Percentiles rank a stretch among this genome's conserved stretches.
Evolutionary conservation across 2,329 filamentous ascomycete species (phyloP).

Genomic region (Leptographium wingfieldii): DNA sequence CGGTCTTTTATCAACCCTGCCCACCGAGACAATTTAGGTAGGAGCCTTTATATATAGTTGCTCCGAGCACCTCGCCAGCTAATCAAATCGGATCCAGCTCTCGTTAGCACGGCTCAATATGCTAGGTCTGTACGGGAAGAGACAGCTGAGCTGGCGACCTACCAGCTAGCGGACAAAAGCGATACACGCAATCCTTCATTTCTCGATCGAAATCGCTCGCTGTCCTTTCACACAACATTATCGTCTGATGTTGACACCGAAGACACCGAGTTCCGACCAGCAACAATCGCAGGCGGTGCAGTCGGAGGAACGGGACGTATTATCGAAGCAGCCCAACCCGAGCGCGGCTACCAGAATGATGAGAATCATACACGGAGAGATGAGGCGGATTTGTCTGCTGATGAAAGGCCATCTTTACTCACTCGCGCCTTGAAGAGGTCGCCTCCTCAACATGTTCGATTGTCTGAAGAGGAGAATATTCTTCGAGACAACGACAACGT

Average conservation of each 20-base stretch:
- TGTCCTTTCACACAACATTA: constrained; percentile 17
- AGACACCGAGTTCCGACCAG: constrained; percentile 1
- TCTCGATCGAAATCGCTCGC: constrained; percentile 26
- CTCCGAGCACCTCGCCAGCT: neutral
- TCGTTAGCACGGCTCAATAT: constrained; percentile 58
- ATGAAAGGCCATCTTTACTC: constrained; percentile 10
- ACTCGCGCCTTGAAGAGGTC: constrained; percentile 9
- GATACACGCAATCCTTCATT: constrained; percentile 32
- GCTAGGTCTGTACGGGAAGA: constrained; percentile 72
- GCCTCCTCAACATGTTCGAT: constrained; percentile 21
- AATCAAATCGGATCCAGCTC: constrained; percentile 22
- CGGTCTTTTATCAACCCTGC: constrained; percentile 60
- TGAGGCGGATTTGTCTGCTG: neutral
- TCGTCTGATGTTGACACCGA: constrained; percentile 18
- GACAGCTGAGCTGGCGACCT: constrained; percentile 75
- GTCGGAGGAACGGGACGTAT: constrained; percentile 36
- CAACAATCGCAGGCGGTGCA: constrained; percentile 7
- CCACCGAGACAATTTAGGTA: constrained; percentile 46
- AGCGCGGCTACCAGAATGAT: neutral
- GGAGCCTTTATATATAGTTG: constrained; percentile 10
- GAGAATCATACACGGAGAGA: neutral
- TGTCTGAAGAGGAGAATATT: constrained; percentile 23
- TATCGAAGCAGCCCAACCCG: constrained; percentile 32
- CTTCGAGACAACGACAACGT: constrained; percentile 9
- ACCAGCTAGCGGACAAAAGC: constrained; percentile 57